phyloP scores from a whole-genome alignment of 805 yeast species.

The Metschnikowia henanensis region DNA sequence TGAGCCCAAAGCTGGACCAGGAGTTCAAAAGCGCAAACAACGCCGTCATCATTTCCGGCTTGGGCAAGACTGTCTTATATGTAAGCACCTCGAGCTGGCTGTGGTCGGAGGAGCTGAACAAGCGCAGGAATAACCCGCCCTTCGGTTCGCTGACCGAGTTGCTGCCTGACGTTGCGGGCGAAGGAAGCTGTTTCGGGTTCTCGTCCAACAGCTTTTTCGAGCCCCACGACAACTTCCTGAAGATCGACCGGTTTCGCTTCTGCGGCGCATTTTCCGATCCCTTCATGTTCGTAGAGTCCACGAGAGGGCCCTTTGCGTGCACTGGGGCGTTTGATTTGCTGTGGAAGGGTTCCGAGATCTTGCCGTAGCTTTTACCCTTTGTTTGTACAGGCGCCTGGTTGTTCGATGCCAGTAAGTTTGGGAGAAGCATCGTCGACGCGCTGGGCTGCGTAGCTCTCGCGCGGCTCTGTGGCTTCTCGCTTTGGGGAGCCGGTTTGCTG shows the following conservation, averaged over 20 bases:
- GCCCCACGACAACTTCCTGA: constrained; percentile 55
- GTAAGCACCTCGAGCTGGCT: constrained; percentile 31
- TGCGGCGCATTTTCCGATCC: constrained; percentile 14
- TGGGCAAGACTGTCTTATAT: constrained; percentile 41
- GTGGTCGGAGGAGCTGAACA: constrained; percentile 37
- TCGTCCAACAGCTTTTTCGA: constrained; percentile 39
- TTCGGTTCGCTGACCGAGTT: constrained; percentile 19
- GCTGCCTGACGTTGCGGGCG: constrained; percentile 28
- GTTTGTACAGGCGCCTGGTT: constrained; percentile 8
- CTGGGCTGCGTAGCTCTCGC: constrained; percentile 26
- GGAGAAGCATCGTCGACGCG: constrained; percentile 37
- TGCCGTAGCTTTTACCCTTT: constrained; percentile 3
- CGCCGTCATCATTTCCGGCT: constrained; percentile 63
- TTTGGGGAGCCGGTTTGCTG: constrained; percentile 12
- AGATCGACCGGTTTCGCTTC: constrained; percentile 39
- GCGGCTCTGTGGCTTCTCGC: neutral
- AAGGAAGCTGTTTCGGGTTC: constrained; percentile 20
- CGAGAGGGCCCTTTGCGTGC: constrained; percentile 25
- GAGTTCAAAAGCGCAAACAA: constrained; percentile 58
- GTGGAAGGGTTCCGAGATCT: constrained; percentile 2
- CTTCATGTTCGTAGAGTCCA: constrained; percentile 24
- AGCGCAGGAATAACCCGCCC: constrained; percentile 28
- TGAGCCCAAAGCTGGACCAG: constrained; percentile 73
- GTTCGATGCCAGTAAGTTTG: constrained; percentile 19
- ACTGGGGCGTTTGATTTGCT: constrained; percentile 1